Conservation (phyloP, 768 basidiomycete genomes). For the Mycena maculata region DNA sequence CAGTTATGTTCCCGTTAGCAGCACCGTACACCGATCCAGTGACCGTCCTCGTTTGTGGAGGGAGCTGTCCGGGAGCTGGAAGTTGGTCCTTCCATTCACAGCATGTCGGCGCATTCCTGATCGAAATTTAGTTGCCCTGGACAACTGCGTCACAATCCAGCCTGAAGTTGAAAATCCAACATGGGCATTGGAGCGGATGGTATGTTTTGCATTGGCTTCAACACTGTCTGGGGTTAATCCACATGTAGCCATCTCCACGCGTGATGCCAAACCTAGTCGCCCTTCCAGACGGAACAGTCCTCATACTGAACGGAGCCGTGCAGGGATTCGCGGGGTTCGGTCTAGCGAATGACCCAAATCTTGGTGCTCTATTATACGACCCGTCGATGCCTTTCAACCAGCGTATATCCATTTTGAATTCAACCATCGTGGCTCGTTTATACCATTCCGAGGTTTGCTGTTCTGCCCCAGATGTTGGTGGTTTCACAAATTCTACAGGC, state of each 20-base stretch:
- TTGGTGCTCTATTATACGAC: slow-evolving; percentile 76
- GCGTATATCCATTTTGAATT: slow-evolving; percentile 74
- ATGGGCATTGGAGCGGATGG: slow-evolving; percentile 86
- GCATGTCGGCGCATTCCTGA: no score
- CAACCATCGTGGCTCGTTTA: slow-evolving; percentile 77
- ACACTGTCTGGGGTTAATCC: neutral
- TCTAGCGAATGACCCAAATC: slow-evolving; percentile 71
- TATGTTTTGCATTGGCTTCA: slow-evolving; percentile 35
- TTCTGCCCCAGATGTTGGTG: no score
- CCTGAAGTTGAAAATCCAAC: slow-evolving; percentile 71
- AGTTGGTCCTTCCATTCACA: no score
- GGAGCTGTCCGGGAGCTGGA: slow-evolving; percentile 68
- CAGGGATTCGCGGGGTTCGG: slow-evolving; percentile 82
- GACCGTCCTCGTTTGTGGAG: slow-evolving; percentile 78
- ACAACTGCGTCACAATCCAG: slow-evolving; percentile 77
- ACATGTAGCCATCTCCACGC: slow-evolving; percentile 52
- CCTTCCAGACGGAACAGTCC: slow-evolving; percentile 79
- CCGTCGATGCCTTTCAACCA: slow-evolving; percentile 67
- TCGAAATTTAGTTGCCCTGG: no score
- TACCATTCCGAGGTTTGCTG: slow-evolving; percentile 71
- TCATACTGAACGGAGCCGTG: slow-evolving; percentile 81
- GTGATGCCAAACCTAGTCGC: slow-evolving; percentile 58
- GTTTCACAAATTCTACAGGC: slow-evolving; percentile 51
- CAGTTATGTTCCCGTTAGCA: slow-evolving; percentile 74
- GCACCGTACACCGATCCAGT: slow-evolving; percentile 82